Base-by-base conservation (phyloP, 345 rosid genomes). In the Linum tenue region DNA sequence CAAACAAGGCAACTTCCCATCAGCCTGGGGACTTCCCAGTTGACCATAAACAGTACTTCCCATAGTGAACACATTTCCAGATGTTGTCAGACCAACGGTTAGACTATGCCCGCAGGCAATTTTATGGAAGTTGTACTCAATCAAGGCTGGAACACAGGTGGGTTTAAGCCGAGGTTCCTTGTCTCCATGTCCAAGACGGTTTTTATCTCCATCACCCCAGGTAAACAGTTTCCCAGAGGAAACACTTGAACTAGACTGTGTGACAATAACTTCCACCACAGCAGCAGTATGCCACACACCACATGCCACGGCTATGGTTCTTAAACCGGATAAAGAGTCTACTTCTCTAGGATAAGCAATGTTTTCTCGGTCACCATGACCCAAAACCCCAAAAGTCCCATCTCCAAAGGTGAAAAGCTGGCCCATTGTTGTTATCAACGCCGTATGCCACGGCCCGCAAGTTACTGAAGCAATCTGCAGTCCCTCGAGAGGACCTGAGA, bases 241-340 rank as follows among this genome's bases (percentile, higher is more conserved):
- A 68, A 80, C 39, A 64, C 91, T 86, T 48, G 95, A 77, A 76
- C 83, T 86, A 61, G 90, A 86, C 73, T 81, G 91, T 41, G 91
- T 82, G 42, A 81, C 97, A 69, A 90, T 86, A 70, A 92, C 95
- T 73, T 92, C 97, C 63, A 92, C 97, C 41, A 88, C 79, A 53
- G 98, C 97, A 79, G 98, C 96, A 67, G 98, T 87, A 75, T 92
- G 98, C 98, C 98, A 92, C 56, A 90, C 98, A 42, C 98, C 98
- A 74, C 94, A 92, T 37, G 97, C 88, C 61, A 83, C 97, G 12
- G 90, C 84, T 68, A 85, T 81, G 39, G 92, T 90, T 73, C 86
- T 81, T 80, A 90, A 80, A 64, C 98, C 98, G 3, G 85, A 78
- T 3, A 92, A 83, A 72, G 97, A 92, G 57, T 88, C 86, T 39